Evolutionary conservation across 2,329 filamentous ascomycete genomes (phyloP).

Genomic region (Neopestalotiopsis rosae): DNA sequence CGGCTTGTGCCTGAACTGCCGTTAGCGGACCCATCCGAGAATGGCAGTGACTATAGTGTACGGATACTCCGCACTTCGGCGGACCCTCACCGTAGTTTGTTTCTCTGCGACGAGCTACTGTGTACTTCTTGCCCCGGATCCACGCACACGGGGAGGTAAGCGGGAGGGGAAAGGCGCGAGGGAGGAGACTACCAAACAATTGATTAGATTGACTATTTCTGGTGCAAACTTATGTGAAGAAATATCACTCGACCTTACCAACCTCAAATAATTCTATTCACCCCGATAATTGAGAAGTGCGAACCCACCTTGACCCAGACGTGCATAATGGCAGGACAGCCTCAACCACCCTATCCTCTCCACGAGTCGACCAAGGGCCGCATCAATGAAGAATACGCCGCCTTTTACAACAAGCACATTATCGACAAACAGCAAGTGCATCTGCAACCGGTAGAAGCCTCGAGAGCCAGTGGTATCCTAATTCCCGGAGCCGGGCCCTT

Average conservation of each 20-base stretch:
- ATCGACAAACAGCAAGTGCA: conserved; percentile 59
- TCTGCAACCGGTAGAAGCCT: conserved; percentile 56
- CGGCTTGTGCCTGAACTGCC: background rate
- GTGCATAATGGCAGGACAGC: background rate
- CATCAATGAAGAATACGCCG: conserved; percentile 55
- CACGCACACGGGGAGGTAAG: background rate
- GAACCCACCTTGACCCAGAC: background rate
- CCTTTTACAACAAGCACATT: conserved; percentile 58
- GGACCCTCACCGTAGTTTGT: background rate
- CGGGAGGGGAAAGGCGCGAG: background rate
- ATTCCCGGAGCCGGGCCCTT: conserved; percentile 57
- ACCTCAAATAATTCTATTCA: too few relatives aligned
- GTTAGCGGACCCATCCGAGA: background rate
- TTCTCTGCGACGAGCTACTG: background rate
- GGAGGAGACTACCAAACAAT: background rate
- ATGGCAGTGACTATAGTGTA: background rate
- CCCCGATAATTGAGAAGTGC: too few relatives aligned
- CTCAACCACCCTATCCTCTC: conserved; percentile 45
- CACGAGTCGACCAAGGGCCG: conserved; percentile 50
- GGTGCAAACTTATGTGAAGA: too few relatives aligned
- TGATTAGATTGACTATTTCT: background rate
- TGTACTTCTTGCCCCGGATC: background rate
- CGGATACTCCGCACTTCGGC: background rate
- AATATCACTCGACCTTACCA: too few relatives aligned
- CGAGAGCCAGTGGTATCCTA: conserved; percentile 54